A percentile compares a stretch with the other conserved stretches of the same genome.
Conservation (phyloP, 2,329 filamentous ascomycete species). For the Venturia pyrina region DNA sequence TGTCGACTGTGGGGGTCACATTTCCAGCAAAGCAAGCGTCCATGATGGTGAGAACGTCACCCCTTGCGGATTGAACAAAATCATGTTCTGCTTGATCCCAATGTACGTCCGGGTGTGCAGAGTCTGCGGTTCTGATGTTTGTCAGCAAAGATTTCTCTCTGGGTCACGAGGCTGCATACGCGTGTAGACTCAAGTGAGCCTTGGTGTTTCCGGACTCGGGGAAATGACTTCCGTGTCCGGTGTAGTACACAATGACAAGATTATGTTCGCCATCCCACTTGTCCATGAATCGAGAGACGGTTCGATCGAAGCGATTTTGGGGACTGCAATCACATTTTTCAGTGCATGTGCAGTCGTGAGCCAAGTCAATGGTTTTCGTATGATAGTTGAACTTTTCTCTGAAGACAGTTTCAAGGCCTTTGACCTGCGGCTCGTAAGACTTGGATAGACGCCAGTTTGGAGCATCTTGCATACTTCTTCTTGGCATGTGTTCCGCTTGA, state of each 20-base stretch:
- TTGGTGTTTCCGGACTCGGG: background rate
- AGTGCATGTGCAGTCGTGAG: slow-evolving; percentile 1
- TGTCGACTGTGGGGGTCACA: background rate
- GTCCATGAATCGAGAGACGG: background rate
- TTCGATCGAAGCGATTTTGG: background rate
- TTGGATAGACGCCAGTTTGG: background rate
- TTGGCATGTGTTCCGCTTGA: background rate
- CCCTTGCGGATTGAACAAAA: background rate
- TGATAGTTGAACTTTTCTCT: background rate
- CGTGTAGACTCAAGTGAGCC: background rate
- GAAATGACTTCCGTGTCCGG: slow-evolving; percentile 6
- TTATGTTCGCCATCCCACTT: background rate
- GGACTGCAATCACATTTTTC: background rate
- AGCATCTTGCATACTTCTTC: background rate
- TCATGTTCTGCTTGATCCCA: slow-evolving; percentile 6
- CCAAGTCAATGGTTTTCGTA: background rate
- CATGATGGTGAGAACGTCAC: slow-evolving; percentile 11
- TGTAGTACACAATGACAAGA: slow-evolving; percentile 12
- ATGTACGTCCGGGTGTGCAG: background rate
- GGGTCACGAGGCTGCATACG: background rate
- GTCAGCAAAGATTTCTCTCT: no score
- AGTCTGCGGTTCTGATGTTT: no score
- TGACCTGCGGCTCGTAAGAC: background rate
- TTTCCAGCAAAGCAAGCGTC: slow-evolving; percentile 11
- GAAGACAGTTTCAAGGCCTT: background rate